Evolutionary conservation across 352 stramenopile species (phyloP).

Genomic region (Pythium folliculosum): DNA sequence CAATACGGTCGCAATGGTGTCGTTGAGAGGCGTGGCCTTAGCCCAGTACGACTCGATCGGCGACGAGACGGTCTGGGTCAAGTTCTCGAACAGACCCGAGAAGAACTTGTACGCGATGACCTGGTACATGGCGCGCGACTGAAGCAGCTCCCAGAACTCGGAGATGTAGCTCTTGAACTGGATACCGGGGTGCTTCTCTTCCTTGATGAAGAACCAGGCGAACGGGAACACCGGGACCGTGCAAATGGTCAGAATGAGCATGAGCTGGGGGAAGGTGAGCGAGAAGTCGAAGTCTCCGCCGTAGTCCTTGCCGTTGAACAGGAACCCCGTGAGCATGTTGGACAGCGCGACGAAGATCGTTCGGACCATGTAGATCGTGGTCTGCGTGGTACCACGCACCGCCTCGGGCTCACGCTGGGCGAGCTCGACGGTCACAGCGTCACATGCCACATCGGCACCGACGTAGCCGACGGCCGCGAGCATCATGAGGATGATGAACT

Average conservation of each 20-base stretch:
- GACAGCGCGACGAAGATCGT: slow-evolving; percentile 49
- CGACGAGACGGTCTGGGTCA: slow-evolving; percentile 36
- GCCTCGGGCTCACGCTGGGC: slow-evolving; percentile 57
- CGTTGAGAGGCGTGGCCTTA: neutral
- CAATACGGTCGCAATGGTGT: too few species aligned
- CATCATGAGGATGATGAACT: slow-evolving; percentile 62
- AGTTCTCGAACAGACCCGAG: slow-evolving; percentile 41
- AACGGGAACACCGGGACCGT: slow-evolving; percentile 38
- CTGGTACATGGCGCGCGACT: slow-evolving; percentile 45
- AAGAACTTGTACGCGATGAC: slow-evolving; percentile 42
- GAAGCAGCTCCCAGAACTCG: slow-evolving; percentile 34
- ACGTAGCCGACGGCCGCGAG: slow-evolving; percentile 55
- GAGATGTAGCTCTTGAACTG: slow-evolving; percentile 43
- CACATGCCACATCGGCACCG: slow-evolving; percentile 48
- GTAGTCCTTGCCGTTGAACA: slow-evolving; percentile 55
- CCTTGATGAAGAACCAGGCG: slow-evolving; percentile 56
- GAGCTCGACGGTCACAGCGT: slow-evolving; percentile 56
- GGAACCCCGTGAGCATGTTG: slow-evolving; percentile 44
- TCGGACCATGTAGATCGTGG: slow-evolving; percentile 49
- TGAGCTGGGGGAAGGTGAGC: slow-evolving; percentile 45
- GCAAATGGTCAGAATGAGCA: slow-evolving; percentile 45
- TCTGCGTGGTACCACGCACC: slow-evolving; percentile 55
- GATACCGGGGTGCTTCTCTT: slow-evolving; percentile 40
- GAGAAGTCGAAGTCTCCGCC: slow-evolving; percentile 55
- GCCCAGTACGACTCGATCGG: slow-evolving; percentile 41